Evolutionary conservation across 306 rosid species (phyloP).

Genomic region (Sicyos baderoa): DNA sequence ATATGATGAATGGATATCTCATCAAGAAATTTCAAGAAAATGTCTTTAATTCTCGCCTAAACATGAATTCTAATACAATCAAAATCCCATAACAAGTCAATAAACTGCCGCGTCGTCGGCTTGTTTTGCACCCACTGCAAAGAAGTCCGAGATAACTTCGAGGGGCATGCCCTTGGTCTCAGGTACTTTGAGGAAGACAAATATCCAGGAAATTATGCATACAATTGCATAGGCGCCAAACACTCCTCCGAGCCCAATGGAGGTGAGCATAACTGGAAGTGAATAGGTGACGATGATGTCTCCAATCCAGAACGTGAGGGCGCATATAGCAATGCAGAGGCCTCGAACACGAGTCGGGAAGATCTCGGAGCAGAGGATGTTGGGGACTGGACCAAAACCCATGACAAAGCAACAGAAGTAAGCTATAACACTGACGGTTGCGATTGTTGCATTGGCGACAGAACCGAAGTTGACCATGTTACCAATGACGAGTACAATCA

Average conservation of each 20-base stretch:
- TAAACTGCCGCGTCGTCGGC: neutral
- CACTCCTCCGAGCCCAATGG: conserved; percentile 33
- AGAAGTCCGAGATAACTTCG: conserved; percentile 39
- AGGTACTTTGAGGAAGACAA: conserved; percentile 33
- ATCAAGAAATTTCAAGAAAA: neutral
- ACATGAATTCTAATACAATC: conserved; percentile 1
- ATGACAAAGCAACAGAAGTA: conserved; percentile 39
- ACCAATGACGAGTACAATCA: conserved; percentile 28
- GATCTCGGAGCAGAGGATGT: conserved; percentile 38
- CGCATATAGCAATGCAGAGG: conserved; percentile 37
- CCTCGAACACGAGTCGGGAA: conserved; percentile 39
- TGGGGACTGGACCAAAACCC: conserved; percentile 40
- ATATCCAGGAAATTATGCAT: conserved; percentile 32
- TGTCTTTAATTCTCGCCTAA: neutral
- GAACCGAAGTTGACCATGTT: conserved; percentile 28
- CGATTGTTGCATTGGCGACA: conserved; percentile 27
- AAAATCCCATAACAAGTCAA: neutral
- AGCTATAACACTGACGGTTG: conserved; percentile 32
- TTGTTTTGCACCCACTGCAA: conserved; percentile 33
- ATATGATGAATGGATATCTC: neutral
- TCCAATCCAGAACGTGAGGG: conserved; percentile 35
- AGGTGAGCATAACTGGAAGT: conserved; percentile 31
- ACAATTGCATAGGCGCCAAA: conserved; percentile 32
- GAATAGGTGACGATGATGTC: conserved; percentile 37
- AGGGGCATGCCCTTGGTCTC: conserved; percentile 43